Conservation (phyloP, 2,329 filamentous ascomycete species). For the Akanthomyces lecanii region DNA sequence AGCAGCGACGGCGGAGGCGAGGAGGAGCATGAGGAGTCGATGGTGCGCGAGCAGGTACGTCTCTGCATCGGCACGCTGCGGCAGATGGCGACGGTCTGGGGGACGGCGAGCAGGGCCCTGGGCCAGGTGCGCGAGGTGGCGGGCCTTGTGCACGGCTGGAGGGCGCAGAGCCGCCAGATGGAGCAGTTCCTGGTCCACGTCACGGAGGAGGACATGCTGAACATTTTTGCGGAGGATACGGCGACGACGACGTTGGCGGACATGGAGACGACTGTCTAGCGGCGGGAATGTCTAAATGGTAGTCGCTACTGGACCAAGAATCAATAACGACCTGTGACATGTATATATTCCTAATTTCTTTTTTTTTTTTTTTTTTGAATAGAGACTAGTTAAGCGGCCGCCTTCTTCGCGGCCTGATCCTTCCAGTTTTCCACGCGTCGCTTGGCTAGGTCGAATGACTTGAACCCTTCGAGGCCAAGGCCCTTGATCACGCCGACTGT, state of each 20-base stretch:
- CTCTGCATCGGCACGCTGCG: slow-evolving; percentile 15
- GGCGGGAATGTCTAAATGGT: no score
- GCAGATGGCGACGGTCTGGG: slow-evolving; percentile 1
- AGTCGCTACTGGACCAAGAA: no score
- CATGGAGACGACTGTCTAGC: background rate
- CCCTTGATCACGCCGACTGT: background rate
- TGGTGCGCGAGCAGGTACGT: background rate
- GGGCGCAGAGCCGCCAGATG: slow-evolving; percentile 9
- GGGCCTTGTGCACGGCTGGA: background rate
- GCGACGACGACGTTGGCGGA: background rate
- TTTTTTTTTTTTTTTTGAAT: background rate
- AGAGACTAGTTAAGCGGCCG: background rate
- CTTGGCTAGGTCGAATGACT: background rate
- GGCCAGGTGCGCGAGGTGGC: background rate
- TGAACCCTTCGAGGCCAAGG: background rate
- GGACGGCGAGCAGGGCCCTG: background rate
- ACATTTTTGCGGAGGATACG: background rate
- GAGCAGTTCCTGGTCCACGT: slow-evolving; percentile 8
- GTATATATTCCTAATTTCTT: no score
- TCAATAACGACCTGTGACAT: no score
- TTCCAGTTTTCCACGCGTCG: background rate
- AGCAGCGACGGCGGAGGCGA: background rate
- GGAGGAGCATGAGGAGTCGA: background rate
- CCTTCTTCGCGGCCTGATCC: background rate
- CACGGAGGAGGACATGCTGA: slow-evolving; percentile 3